phyloP scores from a whole-genome alignment of 306 rosid species.

The Carpinus fangiana region DNA sequence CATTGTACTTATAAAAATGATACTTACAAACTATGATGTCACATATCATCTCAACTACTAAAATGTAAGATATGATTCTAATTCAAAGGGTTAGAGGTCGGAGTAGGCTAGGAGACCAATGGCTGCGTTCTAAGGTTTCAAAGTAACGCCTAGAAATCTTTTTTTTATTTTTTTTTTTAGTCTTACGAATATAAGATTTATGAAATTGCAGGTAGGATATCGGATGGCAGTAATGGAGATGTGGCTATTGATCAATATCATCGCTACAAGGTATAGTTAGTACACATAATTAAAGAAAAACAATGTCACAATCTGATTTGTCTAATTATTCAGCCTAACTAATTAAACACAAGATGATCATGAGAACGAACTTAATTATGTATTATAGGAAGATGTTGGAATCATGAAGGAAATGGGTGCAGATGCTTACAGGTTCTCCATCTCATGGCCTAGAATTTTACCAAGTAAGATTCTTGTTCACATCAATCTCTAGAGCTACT shows the following conservation, averaged over 20 bases:
- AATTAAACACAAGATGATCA: not conserved
- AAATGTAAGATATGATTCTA: no score
- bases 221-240: constrained; percentile 44
- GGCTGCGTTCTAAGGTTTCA: no score
- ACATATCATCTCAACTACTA: no score
- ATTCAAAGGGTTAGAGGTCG: no score
- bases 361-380: not conserved
- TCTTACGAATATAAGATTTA: not conserved
- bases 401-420: not conserved
- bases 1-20: no score
- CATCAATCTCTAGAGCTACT: no score
- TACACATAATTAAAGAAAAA: not conserved
- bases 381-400: not conserved
- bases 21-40: no score
- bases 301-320: not conserved
- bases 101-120: no score
- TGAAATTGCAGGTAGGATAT: constrained; percentile 31
- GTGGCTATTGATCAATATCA: constrained; percentile 44
- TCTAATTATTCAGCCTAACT: not conserved
- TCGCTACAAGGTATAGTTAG: constrained; percentile 35
- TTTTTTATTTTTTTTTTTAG: not conserved
- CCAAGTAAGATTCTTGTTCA: not conserved
- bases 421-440: constrained; percentile 7
- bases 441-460: not conserved
- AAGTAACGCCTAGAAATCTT: not conserved